These are phyloP conservation scores for Quercus agrifolia DNA, from an alignment of 306 rosid genomes.

Conservation along the genomic window DNA sequence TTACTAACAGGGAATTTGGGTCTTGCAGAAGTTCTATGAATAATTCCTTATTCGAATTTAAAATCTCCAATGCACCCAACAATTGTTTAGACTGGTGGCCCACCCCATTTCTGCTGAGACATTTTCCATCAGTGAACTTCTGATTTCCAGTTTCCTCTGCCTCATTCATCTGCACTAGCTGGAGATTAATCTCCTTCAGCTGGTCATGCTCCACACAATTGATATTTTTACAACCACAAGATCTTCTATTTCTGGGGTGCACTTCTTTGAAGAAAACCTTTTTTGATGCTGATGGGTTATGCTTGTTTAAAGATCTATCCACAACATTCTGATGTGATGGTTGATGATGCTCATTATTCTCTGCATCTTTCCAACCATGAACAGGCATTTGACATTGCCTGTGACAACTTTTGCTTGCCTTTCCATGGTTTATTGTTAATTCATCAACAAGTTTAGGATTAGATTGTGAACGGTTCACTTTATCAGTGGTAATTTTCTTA, in stretches of 20 bases:
- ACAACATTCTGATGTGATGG: conserved; percentile 17
- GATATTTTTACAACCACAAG: conserved; percentile 44
- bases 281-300: conserved; percentile 19
- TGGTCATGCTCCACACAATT: conserved; percentile 31
- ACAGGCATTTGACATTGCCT: conserved; percentile 2
- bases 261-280: conserved; percentile 25
- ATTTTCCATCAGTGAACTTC: conserved; percentile 36
- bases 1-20: conserved; percentile 63
- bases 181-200: conserved; percentile 20
- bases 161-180: conserved; percentile 30
- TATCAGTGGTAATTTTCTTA: neutral
- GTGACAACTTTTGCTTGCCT: conserved; percentile 10
- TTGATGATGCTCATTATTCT: conserved; percentile 5
- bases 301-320: conserved; percentile 22
- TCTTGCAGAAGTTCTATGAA: conserved; percentile 66
- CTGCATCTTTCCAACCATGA: neutral
- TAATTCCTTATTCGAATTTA: conserved; percentile 68
- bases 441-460: conserved; percentile 5
- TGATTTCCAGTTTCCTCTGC: conserved; percentile 43
- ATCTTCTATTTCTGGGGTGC: conserved; percentile 35
- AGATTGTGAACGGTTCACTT: conserved; percentile 1
- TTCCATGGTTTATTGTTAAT: conserved; percentile 21
- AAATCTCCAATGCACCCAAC: conserved; percentile 60
- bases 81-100: conserved; percentile 53
- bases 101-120: conserved; percentile 34